These are phyloP conservation scores for Neofusicoccum kwambonambiense DNA, from an alignment of 2,329 filamentous ascomycete species.

Conservation along the genomic window DNA sequence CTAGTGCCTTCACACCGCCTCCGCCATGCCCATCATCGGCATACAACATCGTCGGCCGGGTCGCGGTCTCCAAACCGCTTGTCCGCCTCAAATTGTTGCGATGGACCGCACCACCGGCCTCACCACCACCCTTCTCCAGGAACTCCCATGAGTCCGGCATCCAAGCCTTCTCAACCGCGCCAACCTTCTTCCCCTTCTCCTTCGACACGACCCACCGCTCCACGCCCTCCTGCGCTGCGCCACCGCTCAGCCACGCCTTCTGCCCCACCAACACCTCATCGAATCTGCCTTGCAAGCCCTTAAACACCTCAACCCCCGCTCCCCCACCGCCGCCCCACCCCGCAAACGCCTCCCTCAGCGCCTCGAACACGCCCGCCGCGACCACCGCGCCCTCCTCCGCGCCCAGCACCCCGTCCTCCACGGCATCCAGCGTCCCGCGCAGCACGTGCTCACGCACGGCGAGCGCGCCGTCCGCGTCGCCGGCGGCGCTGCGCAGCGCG, in stretches of 20 bases:
- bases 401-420: constrained; percentile 22
- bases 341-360: constrained; percentile 40
- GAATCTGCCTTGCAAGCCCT: constrained; percentile 46
- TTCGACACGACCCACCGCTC: not conserved
- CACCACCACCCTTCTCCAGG: not conserved
- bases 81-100: not conserved
- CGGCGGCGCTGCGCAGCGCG: constrained; percentile 47
- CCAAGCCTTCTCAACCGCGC: not conserved
- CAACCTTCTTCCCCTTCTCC: not conserved
- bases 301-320: constrained; percentile 42
- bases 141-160: not conserved
- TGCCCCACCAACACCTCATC: constrained; percentile 39
- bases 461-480: constrained; percentile 34
- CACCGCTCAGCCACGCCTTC: constrained; percentile 28
- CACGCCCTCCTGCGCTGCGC: not conserved
- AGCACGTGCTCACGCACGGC: constrained; percentile 31
- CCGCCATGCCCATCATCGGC: too few relatives aligned
- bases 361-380: constrained; percentile 34
- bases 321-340: constrained; percentile 46
- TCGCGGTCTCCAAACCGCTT: not conserved
- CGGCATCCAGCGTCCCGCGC: constrained; percentile 30
- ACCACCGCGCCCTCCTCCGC: constrained; percentile 24
- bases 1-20: too few relatives aligned
- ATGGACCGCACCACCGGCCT: not conserved
- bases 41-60: too few relatives aligned